Base-by-base conservation (phyloP, 2,329 filamentous ascomycete genomes). In the Fusarium anguioides region DNA sequence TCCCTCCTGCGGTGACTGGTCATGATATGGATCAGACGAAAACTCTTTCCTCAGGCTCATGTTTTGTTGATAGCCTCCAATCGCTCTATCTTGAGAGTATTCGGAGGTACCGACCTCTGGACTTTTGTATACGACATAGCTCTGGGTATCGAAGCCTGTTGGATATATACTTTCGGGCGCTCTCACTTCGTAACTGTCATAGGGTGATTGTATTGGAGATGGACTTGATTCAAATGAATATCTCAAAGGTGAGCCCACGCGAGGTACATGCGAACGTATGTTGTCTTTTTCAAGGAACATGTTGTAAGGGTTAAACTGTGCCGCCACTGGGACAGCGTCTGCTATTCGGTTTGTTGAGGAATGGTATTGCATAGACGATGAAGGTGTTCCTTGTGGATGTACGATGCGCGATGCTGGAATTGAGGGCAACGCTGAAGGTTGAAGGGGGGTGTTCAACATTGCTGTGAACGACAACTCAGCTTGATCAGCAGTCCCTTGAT, bases 211-310 rank as follows among this genome's bases (percentile, higher is more conserved):
- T 14, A 10, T 33, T 33, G 33, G 31, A 8, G 49, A 14, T 10
- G 55, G 20, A 7, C 55, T 52, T 15, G 58, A 52, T n/a, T 46
- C 40, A 26, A 74, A 59, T 4, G 59, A 68, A 24, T 69, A 59
- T 41, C 53, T 69, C 3, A 77, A 58, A 14, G 75, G 75, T 9
- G 76, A 79, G 24, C 72, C 60, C 10, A 76, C 59, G 2, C 60
- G 68, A 11, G 74, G 75, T 20, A 54, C 65, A n/a, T 76, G 58
- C 6, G 42, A 27, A 17, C 56, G 44, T 11, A 50, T 52, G 14
- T 36, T 53, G 9, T 57, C 57, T 40, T 54, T 66, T 23, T 48
- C 50, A 23, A 66, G 47, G 37, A 72, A 59, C 15, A 68, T 51
- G 10, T 70, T 69, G 26, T 77, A 73, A 4, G 74, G 70, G 35